phyloP scores from a whole-genome alignment of 225 moss, liverwort and hornwort genomes.

The Neckera pumila region DNA sequence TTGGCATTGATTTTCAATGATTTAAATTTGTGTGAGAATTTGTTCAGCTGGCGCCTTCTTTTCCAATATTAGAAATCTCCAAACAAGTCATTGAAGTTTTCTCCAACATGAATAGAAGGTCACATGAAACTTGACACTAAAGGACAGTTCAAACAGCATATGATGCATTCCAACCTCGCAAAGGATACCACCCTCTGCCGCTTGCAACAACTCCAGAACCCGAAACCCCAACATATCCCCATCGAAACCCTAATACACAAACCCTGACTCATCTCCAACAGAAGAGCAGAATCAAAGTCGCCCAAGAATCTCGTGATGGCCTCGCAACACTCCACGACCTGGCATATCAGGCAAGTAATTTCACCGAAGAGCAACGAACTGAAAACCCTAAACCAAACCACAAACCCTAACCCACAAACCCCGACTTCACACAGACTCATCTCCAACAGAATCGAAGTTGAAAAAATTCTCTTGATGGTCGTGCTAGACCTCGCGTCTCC shows the following conservation, averaged over 20 bases:
- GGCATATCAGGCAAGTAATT: background rate
- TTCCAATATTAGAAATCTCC: too few species aligned
- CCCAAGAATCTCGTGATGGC: too few species aligned
- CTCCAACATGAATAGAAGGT: background rate
- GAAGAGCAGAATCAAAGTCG: background rate
- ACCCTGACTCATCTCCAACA: background rate
- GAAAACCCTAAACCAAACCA: background rate
- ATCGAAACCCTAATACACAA: background rate
- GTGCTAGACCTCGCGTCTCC: background rate
- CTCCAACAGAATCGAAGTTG: background rate
- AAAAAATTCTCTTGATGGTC: too few species aligned
- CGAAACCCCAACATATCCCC: background rate
- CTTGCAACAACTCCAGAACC: too few species aligned
- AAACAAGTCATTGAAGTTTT: background rate
- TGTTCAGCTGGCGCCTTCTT: too few species aligned
- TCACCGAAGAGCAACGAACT: too few species aligned
- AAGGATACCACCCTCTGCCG: background rate
- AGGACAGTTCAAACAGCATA: background rate
- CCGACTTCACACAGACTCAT: background rate
- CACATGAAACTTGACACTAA: background rate
- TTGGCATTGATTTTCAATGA: too few species aligned
- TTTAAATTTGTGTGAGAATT: too few species aligned
- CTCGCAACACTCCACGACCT: too few species aligned
- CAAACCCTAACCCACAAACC: background rate
- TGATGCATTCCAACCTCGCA: background rate